Percentiles rank a stretch among this genome's conserved stretches.
Conservation (phyloP, 345 rosid species). For the Nasturtium officinale region DNA sequence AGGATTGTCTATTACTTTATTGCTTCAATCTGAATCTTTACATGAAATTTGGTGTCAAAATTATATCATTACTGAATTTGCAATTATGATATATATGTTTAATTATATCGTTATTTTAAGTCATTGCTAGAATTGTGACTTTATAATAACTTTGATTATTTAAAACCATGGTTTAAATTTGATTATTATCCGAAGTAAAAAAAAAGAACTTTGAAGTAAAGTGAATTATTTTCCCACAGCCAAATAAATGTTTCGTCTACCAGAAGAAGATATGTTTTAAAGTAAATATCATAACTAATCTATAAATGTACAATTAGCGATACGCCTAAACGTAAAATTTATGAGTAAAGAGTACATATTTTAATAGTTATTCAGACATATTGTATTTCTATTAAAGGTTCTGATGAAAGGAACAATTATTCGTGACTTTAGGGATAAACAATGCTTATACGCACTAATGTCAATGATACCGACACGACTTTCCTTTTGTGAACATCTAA, state of each 20-base stretch:
- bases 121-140: background rate
- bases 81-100: background rate
- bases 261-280: background rate
- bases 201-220: background rate
- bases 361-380: background rate
- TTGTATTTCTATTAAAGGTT: background rate
- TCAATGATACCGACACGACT: constrained; percentile 29
- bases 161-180: background rate
- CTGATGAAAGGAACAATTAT: constrained; percentile 16
- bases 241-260: background rate
- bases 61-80: background rate
- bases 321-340: background rate
- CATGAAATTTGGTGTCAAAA: background rate
- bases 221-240: background rate
- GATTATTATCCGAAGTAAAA: too few species aligned
- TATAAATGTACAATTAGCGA: background rate
- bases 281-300: background rate
- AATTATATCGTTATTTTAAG: background rate
- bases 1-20: constrained; percentile 10
- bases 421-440: constrained; percentile 30
- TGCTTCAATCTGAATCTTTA: constrained; percentile 12
- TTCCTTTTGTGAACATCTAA: constrained; percentile 20
- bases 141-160: background rate
- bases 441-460: constrained; percentile 29
- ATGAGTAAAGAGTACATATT: background rate